Percentiles rank a stretch among this genome's conserved stretches.
Evolutionary conservation across 192 early-diverging fungal species (phyloP).

Genomic region (Geranomyces variabilis): DNA sequence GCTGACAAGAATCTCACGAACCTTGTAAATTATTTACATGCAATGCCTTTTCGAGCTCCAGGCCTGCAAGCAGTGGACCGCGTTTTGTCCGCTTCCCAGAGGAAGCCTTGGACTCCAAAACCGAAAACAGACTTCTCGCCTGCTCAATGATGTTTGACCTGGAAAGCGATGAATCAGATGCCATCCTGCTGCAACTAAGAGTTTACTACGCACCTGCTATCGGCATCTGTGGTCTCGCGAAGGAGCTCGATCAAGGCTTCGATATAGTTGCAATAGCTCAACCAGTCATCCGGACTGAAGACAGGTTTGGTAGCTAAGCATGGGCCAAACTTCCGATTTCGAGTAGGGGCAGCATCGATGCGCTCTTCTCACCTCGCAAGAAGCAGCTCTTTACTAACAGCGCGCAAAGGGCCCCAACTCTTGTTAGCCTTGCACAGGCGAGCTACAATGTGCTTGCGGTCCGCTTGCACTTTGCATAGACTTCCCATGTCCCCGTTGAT

Average conservation of each 20-base stretch:
- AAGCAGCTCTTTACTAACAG: slow-evolving; percentile 34
- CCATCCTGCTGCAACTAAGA: background rate
- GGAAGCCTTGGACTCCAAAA: slow-evolving; percentile 42
- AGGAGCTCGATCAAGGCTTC: slow-evolving; percentile 55
- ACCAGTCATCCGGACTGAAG: slow-evolving; percentile 76
- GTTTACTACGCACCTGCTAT: background rate
- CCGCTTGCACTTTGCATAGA: slow-evolving; percentile 74
- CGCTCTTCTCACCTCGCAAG: slow-evolving; percentile 5
- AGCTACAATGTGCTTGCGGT: slow-evolving; percentile 50
- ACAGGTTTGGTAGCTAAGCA: background rate
- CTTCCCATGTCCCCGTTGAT: slow-evolving; percentile 60
- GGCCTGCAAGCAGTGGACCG: slow-evolving; percentile 73
- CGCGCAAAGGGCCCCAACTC: slow-evolving; percentile 13
- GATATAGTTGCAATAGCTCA: slow-evolving; percentile 61
- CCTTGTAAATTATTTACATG: background rate
- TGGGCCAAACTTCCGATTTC: slow-evolving; percentile 16
- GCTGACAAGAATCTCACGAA: slow-evolving; percentile 1
- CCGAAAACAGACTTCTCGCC: slow-evolving; percentile 44
- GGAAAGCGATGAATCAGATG: slow-evolving; percentile 24
- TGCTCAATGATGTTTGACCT: slow-evolving; percentile 45
- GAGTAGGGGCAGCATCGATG: background rate
- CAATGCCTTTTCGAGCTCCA: slow-evolving; percentile 54
- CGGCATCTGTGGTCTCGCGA: background rate
- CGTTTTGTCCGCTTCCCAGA: slow-evolving; percentile 52
- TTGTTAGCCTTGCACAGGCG: slow-evolving; percentile 41